Base-by-base conservation (phyloP, 2,329 filamentous ascomycete species). In the Elsinoe perseae region DNA sequence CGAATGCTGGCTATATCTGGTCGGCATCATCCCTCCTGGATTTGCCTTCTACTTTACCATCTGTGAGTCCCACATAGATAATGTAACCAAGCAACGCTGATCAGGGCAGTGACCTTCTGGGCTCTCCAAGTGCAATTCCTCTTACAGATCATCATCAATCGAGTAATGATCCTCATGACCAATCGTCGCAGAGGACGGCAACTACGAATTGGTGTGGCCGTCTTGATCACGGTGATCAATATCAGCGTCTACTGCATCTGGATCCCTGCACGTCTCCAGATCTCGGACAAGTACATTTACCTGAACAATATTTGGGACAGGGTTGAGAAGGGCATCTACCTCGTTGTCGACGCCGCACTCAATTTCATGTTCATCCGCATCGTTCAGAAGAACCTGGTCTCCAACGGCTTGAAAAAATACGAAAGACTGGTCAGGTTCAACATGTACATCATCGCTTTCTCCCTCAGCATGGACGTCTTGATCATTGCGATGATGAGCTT, bases 341-440 rank as follows among this genome's bases (percentile, higher is more conserved):
- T 70, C 2, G 21, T 70, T 7, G 66, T 70, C 14, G 70, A 73
- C 44, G 69, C 65, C 5, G 46, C 48, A 2, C 64, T 73, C 4
- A 73, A 73, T 43, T 71, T 65, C 64, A 71, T 72, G 46, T 72
- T 72, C 60, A 58, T 72, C 53, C 72, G 61, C 61, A 71, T 64
- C 5, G 77, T 80, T 28, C 74, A 77, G 60, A 65, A 67, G 3
- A 71, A 75, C 1, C 71, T 80, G 0, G 67, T 80, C 14, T 68
- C 71, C 36, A 74, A 78, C 50, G 75, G 75, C 1, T 66, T 80
- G 2, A 71, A 71, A 6, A 80, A 80, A 59, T 80, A 80, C 63
- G 70, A 73, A 58, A 72, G 72, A 3, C 70, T 80, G 0, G 72
- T 78, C 2, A 66, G 66, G 6, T 79, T 79, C 66, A 80, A 80